Evolutionary conservation across 139 green algal genomes (phyloP).

Genomic region (Closterium sp.): DNA sequence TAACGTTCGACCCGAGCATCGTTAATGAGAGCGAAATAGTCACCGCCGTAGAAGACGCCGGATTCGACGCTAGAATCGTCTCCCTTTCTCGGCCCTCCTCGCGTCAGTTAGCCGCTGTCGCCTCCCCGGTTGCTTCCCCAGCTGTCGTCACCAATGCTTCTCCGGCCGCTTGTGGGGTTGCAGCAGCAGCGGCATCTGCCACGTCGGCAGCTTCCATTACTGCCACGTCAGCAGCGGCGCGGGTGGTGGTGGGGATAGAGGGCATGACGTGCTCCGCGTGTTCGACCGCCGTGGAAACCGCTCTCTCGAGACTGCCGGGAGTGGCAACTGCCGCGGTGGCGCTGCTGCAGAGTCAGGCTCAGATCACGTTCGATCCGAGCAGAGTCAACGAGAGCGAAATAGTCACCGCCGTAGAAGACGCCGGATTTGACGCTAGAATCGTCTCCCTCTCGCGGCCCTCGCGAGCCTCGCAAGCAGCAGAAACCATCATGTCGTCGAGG

Average conservation of each 20-base stretch:
- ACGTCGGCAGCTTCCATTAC: neutral
- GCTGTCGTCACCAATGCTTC: neutral
- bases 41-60: slow-evolving; percentile 26
- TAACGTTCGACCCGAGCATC: slow-evolving; percentile 40
- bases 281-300: slow-evolving; percentile 66
- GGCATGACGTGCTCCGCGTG: slow-evolving; percentile 86
- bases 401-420: slow-evolving; percentile 60
- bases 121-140: neutral
- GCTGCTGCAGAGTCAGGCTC: slow-evolving; percentile 62
- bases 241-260: slow-evolving; percentile 40
- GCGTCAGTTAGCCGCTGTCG: neutral
- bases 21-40: slow-evolving; percentile 48
- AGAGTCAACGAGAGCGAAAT: slow-evolving; percentile 28
- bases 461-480: neutral
- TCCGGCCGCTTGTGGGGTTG: no score
- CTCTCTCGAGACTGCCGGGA: slow-evolving; percentile 59
- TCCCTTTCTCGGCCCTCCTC: neutral
- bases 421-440: slow-evolving; percentile 55
- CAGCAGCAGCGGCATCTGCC: neutral
- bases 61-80: slow-evolving; percentile 15
- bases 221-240: slow-evolving; percentile 34
- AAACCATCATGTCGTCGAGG: neutral
- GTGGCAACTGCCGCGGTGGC: slow-evolving; percentile 63
- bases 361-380: slow-evolving; percentile 57
- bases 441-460: neutral